These are phyloP conservation scores for Hemileccinum impolitum DNA, from an alignment of 768 basidiomycete species.

Conservation along the genomic window DNA sequence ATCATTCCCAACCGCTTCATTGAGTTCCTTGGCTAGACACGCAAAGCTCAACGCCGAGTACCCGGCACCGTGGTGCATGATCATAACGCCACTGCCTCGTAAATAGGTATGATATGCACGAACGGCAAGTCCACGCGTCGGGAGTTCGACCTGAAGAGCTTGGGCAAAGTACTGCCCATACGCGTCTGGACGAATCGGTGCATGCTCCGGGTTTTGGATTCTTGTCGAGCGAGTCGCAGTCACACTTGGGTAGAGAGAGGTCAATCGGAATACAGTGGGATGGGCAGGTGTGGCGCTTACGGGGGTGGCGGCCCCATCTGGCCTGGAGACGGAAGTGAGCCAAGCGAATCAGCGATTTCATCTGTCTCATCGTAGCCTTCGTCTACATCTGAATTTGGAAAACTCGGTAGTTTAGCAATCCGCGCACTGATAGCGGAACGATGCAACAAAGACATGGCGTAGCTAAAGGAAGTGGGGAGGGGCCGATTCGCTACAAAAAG, in stretches of 20 bases:
- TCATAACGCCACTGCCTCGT: conserved; percentile 57
- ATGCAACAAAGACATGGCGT: conserved; percentile 63
- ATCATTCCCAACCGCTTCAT: conserved; percentile 56
- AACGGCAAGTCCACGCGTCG: conserved; percentile 57
- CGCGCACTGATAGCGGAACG: conserved; percentile 76
- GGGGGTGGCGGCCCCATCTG: conserved; percentile 61
- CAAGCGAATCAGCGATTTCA: conserved; percentile 57
- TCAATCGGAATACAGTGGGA: conserved; percentile 11
- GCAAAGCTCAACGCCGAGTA: conserved; percentile 90
- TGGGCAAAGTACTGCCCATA: conserved; percentile 65
- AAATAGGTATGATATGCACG: conserved; percentile 85
- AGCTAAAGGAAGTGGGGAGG: too few species aligned
- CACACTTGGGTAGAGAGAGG: conserved; percentile 26
- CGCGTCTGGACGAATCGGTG: conserved; percentile 67
- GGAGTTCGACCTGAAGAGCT: conserved; percentile 74
- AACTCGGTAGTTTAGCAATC: conserved; percentile 65
- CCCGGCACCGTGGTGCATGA: conserved; percentile 96
- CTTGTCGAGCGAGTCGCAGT: conserved; percentile 26
- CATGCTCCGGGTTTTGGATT: conserved; percentile 56
- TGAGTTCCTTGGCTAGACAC: conserved; percentile 79
- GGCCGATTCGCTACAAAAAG: too few species aligned
- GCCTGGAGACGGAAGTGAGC: conserved; percentile 46
- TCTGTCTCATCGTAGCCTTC: conserved; percentile 40
- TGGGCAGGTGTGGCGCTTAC: conserved; percentile 39
- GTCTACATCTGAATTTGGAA: conserved; percentile 44